phyloP scores from a whole-genome alignment of 805 yeast genomes.

The Teunomyces panamensis region DNA sequence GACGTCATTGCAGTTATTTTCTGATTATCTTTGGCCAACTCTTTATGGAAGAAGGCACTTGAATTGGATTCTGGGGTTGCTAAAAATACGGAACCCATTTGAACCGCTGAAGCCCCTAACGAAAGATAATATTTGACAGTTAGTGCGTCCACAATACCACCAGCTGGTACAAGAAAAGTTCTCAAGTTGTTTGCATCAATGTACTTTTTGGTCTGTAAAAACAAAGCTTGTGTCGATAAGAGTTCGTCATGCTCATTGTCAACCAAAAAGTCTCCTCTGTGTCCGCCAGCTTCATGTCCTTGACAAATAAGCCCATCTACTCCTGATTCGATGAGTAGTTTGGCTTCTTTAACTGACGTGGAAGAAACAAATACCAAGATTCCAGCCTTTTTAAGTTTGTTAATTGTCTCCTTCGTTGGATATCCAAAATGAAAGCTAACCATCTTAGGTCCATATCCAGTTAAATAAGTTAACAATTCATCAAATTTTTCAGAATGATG shows the following conservation, averaged over 20 bases:
- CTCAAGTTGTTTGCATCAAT: slow-evolving; percentile 12
- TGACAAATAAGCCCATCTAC: slow-evolving; percentile 53
- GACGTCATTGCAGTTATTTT: slow-evolving; percentile 30
- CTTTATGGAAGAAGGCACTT: slow-evolving; percentile 15
- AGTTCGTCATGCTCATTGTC: slow-evolving; percentile 27
- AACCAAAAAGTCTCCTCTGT: slow-evolving; percentile 47
- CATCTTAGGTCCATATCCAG: slow-evolving; percentile 34
- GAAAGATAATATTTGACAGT: slow-evolving; percentile 28
- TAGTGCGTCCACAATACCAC: slow-evolving; percentile 44
- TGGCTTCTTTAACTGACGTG: slow-evolving; percentile 45
- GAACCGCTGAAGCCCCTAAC: slow-evolving; percentile 51
- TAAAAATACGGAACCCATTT: slow-evolving; percentile 54
- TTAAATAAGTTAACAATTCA: slow-evolving; percentile 16
- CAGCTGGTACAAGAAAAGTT: slow-evolving; percentile 43
- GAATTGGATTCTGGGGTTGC: slow-evolving; percentile 29
- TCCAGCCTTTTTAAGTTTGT: slow-evolving; percentile 31
- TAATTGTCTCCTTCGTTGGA: slow-evolving; percentile 32
- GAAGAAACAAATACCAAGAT: slow-evolving; percentile 46
- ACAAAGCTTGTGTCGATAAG: slow-evolving; percentile 33
- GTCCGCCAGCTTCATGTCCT: slow-evolving; percentile 68
- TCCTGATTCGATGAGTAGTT: slow-evolving; percentile 21
- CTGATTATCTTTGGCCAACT: slow-evolving; percentile 2
- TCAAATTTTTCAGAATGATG: slow-evolving; percentile 12
- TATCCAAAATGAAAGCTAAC: slow-evolving; percentile 56
- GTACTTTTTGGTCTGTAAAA: slow-evolving; percentile 15